These are phyloP conservation scores for Fonsecaea nubica DNA, from an alignment of 2,329 filamentous ascomycete species.

Conservation along the genomic window DNA sequence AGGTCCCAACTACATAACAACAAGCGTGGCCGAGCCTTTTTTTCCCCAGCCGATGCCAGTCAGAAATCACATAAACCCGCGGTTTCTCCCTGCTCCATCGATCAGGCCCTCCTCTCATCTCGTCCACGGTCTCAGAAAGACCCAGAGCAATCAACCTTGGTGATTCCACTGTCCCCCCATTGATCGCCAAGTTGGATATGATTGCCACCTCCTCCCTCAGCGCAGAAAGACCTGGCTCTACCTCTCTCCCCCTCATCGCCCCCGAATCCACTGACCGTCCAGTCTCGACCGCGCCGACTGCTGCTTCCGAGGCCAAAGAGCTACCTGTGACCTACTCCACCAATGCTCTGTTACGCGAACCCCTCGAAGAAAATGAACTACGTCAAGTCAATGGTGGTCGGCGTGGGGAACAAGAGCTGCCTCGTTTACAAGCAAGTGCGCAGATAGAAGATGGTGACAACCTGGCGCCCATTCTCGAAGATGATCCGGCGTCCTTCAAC, in stretches of 20 bases:
- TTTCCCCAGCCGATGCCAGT: slow-evolving; percentile 1
- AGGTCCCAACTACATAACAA: background rate
- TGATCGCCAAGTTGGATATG: slow-evolving; percentile 18
- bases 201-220: slow-evolving; percentile 16
- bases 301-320: slow-evolving; percentile 17
- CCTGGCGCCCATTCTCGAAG: slow-evolving; percentile 39
- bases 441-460: slow-evolving; percentile 28
- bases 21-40: background rate
- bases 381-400: slow-evolving; percentile 23
- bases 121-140: background rate
- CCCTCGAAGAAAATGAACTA: slow-evolving; percentile 17
- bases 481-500: slow-evolving; percentile 46
- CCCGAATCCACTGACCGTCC: slow-evolving; percentile 27
- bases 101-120: slow-evolving; percentile 8
- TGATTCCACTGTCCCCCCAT: slow-evolving; percentile 3
- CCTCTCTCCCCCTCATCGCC: slow-evolving; percentile 21
- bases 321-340: slow-evolving; percentile 29
- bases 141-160: background rate
- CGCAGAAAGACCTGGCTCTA: slow-evolving; percentile 12
- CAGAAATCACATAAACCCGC: background rate
- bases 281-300: slow-evolving; percentile 12
- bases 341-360: slow-evolving; percentile 20
- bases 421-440: slow-evolving; percentile 31
- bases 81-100: slow-evolving; percentile 3
- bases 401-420: slow-evolving; percentile 27